Percentiles rank a stretch among this genome's conserved stretches.
These are phyloP conservation scores for Linnemannia elongata DNA, from an alignment of 192 early-diverging fungal species.

Conservation along the genomic window DNA sequence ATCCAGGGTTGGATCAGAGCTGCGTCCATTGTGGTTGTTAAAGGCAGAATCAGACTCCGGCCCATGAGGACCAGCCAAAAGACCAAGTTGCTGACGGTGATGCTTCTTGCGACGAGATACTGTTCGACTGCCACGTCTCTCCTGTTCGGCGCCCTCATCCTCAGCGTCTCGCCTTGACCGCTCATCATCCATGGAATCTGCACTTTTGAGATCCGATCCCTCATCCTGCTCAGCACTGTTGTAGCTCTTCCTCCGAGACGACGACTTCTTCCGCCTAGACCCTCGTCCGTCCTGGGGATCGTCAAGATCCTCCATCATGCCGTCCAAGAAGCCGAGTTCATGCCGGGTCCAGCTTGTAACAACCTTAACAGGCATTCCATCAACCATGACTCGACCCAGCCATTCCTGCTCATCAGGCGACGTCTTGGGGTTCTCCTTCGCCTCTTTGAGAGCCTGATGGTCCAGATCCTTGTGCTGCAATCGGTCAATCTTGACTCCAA, in stretches of 20 bases:
- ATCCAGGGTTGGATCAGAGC: neutral
- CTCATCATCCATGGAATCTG: neutral
- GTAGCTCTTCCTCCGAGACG: neutral
- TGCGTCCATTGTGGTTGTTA: neutral
- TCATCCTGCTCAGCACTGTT: neutral
- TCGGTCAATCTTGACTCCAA: conserved; percentile 49
- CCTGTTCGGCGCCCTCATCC: neutral
- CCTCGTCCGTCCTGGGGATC: neutral
- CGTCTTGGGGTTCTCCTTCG: neutral
- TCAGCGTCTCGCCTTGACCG: neutral
- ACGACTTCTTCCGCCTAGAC: neutral
- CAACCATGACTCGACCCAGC: conserved; percentile 43
- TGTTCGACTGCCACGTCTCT: neutral
- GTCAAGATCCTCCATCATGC: conserved; percentile 36
- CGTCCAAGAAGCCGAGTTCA: conserved; percentile 47
- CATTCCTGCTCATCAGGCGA: conserved; percentile 28
- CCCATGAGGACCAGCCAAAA: conserved; percentile 3
- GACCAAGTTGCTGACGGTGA: conserved; percentile 22
- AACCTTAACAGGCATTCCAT: conserved; percentile 38
- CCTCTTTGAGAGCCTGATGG: conserved; percentile 10
- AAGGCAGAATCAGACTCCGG: neutral
- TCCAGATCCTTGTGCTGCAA: conserved; percentile 45
- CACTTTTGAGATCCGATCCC: neutral
- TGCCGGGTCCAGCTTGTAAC: conserved; percentile 26
- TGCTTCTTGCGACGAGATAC: conserved; percentile 28